These are phyloP conservation scores for Suillus paluster DNA, from an alignment of 768 basidiomycete species.

Conservation along the genomic window DNA sequence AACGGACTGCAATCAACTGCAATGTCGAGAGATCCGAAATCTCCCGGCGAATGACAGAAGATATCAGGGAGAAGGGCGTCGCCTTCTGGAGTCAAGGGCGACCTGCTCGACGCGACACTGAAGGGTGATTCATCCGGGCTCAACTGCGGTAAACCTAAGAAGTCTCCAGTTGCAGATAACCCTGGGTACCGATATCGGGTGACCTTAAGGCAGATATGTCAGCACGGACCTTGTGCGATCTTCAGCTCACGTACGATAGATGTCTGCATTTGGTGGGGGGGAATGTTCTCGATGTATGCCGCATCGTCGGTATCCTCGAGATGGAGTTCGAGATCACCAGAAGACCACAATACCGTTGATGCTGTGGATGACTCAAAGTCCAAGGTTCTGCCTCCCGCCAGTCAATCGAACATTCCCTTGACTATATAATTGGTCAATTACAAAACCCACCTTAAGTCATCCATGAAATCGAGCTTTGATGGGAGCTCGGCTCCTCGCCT, in stretches of 20 bases:
- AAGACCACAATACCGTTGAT: slow-evolving; percentile 1
- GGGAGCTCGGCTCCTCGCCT: neutral
- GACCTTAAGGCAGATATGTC: neutral
- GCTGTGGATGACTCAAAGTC: neutral
- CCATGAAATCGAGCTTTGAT: slow-evolving; percentile 7
- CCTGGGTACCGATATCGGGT: neutral
- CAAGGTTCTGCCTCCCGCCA: neutral
- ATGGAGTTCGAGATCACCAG: neutral
- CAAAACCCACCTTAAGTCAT: neutral
- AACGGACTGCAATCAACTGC: neutral
- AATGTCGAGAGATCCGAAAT: neutral
- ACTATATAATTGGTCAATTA: too few relatives aligned
- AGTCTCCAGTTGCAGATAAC: neutral
- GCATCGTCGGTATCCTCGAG: slow-evolving; percentile 4
- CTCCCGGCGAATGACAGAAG: neutral
- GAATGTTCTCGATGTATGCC: neutral
- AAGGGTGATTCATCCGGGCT: slow-evolving; percentile 31
- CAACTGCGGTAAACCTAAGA: slow-evolving; percentile 13
- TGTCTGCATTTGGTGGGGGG: too few relatives aligned
- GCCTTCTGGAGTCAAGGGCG: slow-evolving; percentile 21
- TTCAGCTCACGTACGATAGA: neutral
- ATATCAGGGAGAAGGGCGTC: slow-evolving; percentile 1
- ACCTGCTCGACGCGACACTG: slow-evolving; percentile 26
- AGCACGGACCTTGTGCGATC: neutral
- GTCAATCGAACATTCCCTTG: neutral